Evolutionary conservation across 352 stramenopile genomes (phyloP).

Genomic region (Pythium coloratum): DNA sequence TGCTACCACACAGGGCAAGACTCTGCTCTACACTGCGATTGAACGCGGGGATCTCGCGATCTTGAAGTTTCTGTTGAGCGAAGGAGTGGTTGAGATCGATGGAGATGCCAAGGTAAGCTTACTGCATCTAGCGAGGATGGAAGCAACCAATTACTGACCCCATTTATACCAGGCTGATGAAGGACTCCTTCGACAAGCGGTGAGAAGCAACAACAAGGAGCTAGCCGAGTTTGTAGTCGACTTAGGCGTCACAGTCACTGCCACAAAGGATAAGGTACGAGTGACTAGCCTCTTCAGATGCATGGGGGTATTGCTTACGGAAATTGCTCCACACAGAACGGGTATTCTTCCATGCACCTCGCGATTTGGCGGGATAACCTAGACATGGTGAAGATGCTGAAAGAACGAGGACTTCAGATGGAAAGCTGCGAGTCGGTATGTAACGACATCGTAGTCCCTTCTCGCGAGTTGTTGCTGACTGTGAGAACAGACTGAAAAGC

Average conservation of each 20-base stretch:
- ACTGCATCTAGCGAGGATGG: no score
- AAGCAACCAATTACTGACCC: no score
- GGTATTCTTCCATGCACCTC: conserved; percentile 12
- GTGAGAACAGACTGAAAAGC: conserved; percentile 3
- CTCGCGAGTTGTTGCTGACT: background rate
- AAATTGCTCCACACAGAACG: conserved; percentile 2
- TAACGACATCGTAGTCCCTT: no score
- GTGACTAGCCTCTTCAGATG: no score
- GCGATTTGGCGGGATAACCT: conserved; percentile 12
- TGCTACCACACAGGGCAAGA: conserved; percentile 1
- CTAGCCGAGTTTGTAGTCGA: background rate
- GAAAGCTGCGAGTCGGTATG: conserved; percentile 10
- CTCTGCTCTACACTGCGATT: conserved; percentile 7
- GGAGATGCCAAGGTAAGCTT: background rate
- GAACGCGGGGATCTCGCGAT: conserved; percentile 9
- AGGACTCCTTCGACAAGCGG: background rate
- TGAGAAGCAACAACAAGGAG: background rate
- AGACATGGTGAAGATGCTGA: conserved; percentile 4
- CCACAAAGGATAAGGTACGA: background rate
- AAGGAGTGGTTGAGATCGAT: background rate
- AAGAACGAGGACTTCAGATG: background rate
- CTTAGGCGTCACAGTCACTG: background rate
- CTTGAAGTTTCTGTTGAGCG: conserved; percentile 1
- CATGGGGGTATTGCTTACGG: no score
- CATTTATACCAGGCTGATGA: background rate